Evolutionary conservation across 805 yeast genomes (phyloP).

Genomic region (Komagataella kurtzmanii): DNA sequence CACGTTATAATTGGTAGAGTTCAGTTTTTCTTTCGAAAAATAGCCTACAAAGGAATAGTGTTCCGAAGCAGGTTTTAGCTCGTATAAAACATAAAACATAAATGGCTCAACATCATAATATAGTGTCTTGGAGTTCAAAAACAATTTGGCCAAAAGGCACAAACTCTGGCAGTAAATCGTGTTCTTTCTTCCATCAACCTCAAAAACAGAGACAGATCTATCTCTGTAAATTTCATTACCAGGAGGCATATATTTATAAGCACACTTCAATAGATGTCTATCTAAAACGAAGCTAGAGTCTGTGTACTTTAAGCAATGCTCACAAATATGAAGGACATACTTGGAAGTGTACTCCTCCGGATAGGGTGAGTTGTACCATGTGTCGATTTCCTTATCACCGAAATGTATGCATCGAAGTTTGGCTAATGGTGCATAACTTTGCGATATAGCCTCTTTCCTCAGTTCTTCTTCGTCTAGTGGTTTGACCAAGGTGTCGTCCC

Average conservation of each 20-base stretch:
- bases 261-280: constrained; percentile 71
- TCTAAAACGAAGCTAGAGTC: constrained; percentile 48
- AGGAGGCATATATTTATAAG: constrained; percentile 56
- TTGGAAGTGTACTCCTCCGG: constrained; percentile 72
- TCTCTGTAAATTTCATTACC: constrained; percentile 86
- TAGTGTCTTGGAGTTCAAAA: constrained; percentile 80
- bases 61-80: constrained; percentile 29
- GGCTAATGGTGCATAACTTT: constrained; percentile 16
- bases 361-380: constrained; percentile 91
- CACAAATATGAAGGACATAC: constrained; percentile 61
- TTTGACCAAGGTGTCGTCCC: constrained; percentile 16
- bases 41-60: constrained; percentile 83
- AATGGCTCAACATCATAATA: constrained; percentile 96
- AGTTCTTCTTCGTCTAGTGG: constrained; percentile 11
- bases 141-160: constrained; percentile 80
- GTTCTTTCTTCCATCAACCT: constrained; percentile 82
- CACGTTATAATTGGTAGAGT: constrained; percentile 66
- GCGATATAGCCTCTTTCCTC: constrained; percentile 12
- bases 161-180: constrained; percentile 78
- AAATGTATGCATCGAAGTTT: constrained; percentile 55
- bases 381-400: constrained; percentile 60
- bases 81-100: constrained; percentile 75
- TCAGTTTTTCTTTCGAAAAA: constrained; percentile 78
- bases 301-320: constrained; percentile 72
- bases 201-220: constrained; percentile 64